These are phyloP conservation scores for Xylaria hypoxylon DNA, from an alignment of 2,329 filamentous ascomycete species.

Conservation along the genomic window DNA sequence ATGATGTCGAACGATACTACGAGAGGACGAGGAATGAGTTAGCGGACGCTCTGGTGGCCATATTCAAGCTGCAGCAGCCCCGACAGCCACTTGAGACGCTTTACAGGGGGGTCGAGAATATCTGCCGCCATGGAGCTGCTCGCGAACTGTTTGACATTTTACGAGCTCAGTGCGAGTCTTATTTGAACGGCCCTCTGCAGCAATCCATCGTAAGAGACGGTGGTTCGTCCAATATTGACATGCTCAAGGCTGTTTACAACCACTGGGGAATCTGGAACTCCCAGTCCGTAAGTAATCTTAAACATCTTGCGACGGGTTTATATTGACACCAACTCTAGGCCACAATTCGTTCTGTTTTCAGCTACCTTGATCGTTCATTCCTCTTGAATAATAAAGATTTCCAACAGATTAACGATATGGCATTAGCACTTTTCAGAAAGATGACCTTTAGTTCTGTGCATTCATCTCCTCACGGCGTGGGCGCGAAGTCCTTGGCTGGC, in stretches of 20 bases:
- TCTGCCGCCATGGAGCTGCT: conserved; percentile 83
- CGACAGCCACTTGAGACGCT: conserved; percentile 85
- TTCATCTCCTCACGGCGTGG: conserved; percentile 48
- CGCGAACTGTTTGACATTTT: conserved; percentile 75
- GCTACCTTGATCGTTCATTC: conserved; percentile 92
- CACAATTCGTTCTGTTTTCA: conserved; percentile 88
- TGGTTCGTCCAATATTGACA: conserved; percentile 68
- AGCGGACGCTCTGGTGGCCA: conserved; percentile 75
- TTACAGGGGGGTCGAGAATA: conserved; percentile 90
- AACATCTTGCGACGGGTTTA: not conserved
- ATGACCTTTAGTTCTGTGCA: conserved; percentile 59
- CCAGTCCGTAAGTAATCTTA: conserved; percentile 70
- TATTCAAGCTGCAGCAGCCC: conserved; percentile 75
- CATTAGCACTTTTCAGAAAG: conserved; percentile 78
- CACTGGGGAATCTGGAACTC: conserved; percentile 83
- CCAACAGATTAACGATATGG: conserved; percentile 83
- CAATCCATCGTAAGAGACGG: conserved; percentile 63
- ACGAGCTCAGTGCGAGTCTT: conserved; percentile 71
- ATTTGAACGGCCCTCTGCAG: conserved; percentile 73
- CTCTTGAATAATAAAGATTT: conserved; percentile 78
- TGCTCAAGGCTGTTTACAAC: conserved; percentile 66
- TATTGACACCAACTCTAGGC: conserved; percentile 52
- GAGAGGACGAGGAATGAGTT: conserved; percentile 79
- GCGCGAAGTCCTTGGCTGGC: conserved; percentile 62
- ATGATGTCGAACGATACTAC: conserved; percentile 82